Evolutionary conservation across 2,329 filamentous ascomycete genomes (phyloP).

Genomic region (Fusarium sp.): DNA sequence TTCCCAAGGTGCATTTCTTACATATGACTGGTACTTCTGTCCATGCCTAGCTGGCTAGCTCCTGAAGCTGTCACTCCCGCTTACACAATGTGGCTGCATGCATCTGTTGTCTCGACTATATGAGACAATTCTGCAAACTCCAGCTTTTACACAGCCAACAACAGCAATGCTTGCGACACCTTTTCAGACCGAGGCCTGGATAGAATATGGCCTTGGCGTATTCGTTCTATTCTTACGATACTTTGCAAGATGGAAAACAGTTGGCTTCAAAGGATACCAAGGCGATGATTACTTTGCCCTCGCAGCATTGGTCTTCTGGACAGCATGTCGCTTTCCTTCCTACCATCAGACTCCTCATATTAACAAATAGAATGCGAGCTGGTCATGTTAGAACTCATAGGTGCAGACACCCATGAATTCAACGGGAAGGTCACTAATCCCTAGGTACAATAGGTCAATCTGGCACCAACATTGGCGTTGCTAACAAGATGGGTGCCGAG

Average conservation of each 20-base stretch:
- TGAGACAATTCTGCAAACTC: neutral
- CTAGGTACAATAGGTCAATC: conserved; percentile 51
- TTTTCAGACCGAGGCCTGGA: conserved; percentile 60
- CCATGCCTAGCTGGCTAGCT: conserved; percentile 5
- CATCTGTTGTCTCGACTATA: neutral
- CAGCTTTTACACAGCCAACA: no score
- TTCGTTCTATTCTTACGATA: conserved; percentile 56
- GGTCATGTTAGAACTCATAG: conserved; percentile 53
- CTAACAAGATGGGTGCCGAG: conserved; percentile 49
- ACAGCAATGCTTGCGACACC: conserved; percentile 49
- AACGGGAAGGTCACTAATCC: conserved; percentile 16
- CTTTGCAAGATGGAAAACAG: conserved; percentile 55
- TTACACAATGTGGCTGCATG: neutral
- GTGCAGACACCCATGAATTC: conserved; percentile 35
- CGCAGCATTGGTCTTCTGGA: conserved; percentile 55
- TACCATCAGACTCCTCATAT: no score
- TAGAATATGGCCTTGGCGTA: conserved; percentile 58
- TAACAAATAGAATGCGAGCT: no score
- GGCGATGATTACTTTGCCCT: conserved; percentile 60
- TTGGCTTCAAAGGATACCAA: conserved; percentile 57
- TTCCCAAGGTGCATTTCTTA: conserved; percentile 4
- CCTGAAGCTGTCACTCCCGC: conserved; percentile 4
- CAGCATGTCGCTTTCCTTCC: no score
- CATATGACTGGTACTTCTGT: conserved; percentile 2
- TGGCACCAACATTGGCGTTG: conserved; percentile 57